Base-by-base conservation (phyloP, 257 asterid genomes). In the Salvia rosmarinus region DNA sequence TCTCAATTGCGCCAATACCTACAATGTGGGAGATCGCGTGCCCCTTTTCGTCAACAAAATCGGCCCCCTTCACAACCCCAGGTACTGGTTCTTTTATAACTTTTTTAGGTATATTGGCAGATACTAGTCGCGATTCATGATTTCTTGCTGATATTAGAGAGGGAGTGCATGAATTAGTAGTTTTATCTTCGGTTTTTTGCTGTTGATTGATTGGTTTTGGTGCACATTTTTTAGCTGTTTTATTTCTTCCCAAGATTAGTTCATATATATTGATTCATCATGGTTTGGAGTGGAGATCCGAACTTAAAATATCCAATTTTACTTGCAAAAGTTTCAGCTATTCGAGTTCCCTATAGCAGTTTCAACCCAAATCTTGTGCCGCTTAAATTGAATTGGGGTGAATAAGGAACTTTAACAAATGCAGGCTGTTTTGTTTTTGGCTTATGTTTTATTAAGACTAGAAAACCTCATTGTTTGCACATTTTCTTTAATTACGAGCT, bases 1-100 rank as follows among this genome's bases (percentile, higher is more conserved):
- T 6, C 75, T 77, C 13, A 56, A 64, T 63, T 76, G 82, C 52
- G 73, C 85, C 77, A 72, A 21, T 57, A 20, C 81, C 56, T 89
- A 93, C 90, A 89, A 84, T 82, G 87, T 77, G 92, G 30, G 96
- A 72, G 94, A 87, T 79, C 80, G 68, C 19, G 95, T 90, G 37
- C 94, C 92, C 78, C 81, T 94, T 60, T 87, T 77, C 61, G 98
- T 82, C 59, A 84, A 84, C 88, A 90, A 89, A 75, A 80, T 89
- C 43, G 98, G 97, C 28, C 92, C 98, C 69, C 83, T 90, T 61
- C 83, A 82, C 64, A 90, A 89, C 80, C 98, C 98, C 66, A 94
- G 98, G 98, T 90, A 79, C 20, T 14, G 23, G 9, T 34, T 60
- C 40, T 13, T 68, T 46, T 16, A 23, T 1, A 49, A 2, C 21